phyloP scores from a whole-genome alignment of 2,329 filamentous ascomycete species.

The Leptographium radiaticola region DNA sequence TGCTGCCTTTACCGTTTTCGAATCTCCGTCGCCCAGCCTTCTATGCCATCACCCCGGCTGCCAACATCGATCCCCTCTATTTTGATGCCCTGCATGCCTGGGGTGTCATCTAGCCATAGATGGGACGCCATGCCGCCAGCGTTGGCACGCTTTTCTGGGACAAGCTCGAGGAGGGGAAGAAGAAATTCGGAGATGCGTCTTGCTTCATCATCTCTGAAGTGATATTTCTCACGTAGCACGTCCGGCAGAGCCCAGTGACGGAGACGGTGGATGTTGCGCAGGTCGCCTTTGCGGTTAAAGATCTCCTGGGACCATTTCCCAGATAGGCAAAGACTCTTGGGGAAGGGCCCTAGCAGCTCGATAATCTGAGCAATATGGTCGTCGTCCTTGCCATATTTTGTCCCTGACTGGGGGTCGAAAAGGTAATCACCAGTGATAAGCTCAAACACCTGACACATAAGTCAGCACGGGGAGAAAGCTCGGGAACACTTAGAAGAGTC shows the following conservation, averaged over 20 bases:
- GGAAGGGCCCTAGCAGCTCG: constrained; percentile 85
- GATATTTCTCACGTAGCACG: constrained; percentile 91
- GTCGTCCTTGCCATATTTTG: constrained; percentile 98
- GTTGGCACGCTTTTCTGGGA: constrained; percentile 82
- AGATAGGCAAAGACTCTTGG: constrained; percentile 78
- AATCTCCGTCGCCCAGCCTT: constrained; percentile 83
- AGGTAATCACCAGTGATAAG: constrained; percentile 96
- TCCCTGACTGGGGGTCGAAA: constrained; percentile 95
- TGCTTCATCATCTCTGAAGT: constrained; percentile 73
- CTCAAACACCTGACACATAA: constrained; percentile 66
- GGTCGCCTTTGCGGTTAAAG: constrained; percentile 93
- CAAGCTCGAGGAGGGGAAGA: constrained; percentile 77
- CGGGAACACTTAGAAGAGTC: constrained; percentile 1
- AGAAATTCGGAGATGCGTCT: constrained; percentile 72
- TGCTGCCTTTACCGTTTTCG: constrained; percentile 52
- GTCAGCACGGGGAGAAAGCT: neutral
- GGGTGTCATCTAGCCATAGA: constrained; percentile 68
- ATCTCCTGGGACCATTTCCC: constrained; percentile 99
- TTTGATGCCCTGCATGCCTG: constrained; percentile 72
- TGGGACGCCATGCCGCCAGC: constrained; percentile 91
- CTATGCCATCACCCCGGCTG: constrained; percentile 79
- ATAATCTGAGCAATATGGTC: constrained; percentile 99
- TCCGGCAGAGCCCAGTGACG: constrained; percentile 93
- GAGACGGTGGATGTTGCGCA: constrained; percentile 92
- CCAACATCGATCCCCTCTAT: constrained; percentile 65